A percentile compares a stretch with the other conserved stretches of the same genome.
phyloP scores from a whole-genome alignment of 306 rosid genomes.

The Ochetophila trinervis region DNA sequence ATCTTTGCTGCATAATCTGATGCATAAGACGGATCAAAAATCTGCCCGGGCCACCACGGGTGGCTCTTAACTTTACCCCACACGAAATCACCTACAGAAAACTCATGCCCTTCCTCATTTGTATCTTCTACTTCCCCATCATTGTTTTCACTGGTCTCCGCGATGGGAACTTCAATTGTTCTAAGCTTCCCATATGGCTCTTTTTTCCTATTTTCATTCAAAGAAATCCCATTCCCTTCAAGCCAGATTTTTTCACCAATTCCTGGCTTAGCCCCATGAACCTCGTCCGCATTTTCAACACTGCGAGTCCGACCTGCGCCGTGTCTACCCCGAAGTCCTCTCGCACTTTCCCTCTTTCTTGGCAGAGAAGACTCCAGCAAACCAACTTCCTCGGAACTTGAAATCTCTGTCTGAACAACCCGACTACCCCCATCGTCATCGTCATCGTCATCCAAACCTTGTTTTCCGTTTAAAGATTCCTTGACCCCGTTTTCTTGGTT shows the following conservation, averaged over 20 bases:
- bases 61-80: conserved; percentile 79
- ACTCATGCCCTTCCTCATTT: conserved; percentile 29
- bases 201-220: conserved; percentile 22
- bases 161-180: conserved; percentile 38
- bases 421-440: conserved; percentile 30
- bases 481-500: conserved; percentile 28
- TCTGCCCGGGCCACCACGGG: conserved; percentile 85
- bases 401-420: conserved; percentile 29
- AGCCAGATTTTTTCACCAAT: conserved; percentile 6
- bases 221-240: conserved; percentile 14
- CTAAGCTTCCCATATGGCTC: conserved; percentile 23
- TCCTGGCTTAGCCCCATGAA: background rate
- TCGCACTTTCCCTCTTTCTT: conserved; percentile 32
- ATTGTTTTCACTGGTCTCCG: conserved; percentile 34
- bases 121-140: conserved; percentile 38
- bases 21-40: conserved; percentile 57
- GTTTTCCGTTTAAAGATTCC: conserved; percentile 24
- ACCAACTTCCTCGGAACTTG: conserved; percentile 23
- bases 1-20: conserved; percentile 51
- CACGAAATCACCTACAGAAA: conserved; percentile 67
- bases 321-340: background rate
- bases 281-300: conserved; percentile 27
- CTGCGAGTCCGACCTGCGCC: background rate
- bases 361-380: conserved; percentile 37
- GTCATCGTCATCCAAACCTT: conserved; percentile 15